A percentile compares a stretch with the other conserved stretches of the same genome.
Evolutionary conservation across 2,329 filamentous ascomycete genomes (phyloP).

Genomic region (Diaporthe aspalathi): DNA sequence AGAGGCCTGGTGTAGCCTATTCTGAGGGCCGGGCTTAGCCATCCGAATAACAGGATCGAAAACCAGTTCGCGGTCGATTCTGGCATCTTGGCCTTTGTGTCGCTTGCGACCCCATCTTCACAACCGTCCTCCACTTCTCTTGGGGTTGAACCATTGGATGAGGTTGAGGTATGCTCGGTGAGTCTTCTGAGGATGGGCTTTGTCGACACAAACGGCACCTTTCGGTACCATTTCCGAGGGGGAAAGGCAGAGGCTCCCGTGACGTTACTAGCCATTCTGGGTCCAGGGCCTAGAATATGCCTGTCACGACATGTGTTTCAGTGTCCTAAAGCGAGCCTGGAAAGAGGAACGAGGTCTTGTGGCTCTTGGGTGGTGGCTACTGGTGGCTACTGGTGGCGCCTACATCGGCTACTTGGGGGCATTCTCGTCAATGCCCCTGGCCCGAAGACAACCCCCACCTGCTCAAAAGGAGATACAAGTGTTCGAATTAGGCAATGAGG

Average conservation of each 20-base stretch:
- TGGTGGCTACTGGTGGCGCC: conserved; percentile 14
- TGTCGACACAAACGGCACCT: conserved; percentile 46
- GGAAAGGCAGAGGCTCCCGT: conserved; percentile 44
- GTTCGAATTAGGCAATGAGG: background rate
- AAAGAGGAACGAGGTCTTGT: conserved; percentile 27
- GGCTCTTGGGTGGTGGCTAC: conserved; percentile 7
- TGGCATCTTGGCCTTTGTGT: conserved; percentile 37
- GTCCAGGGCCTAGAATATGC: conserved; percentile 13
- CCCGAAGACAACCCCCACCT: background rate
- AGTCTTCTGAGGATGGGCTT: conserved; percentile 43
- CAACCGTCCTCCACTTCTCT: conserved; percentile 16
- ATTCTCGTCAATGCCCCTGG: conserved; percentile 9
- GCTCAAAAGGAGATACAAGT: conserved; percentile 13
- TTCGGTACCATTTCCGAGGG: conserved; percentile 48
- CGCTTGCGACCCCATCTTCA: conserved; percentile 3
- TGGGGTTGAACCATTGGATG: background rate
- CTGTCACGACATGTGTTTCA: conserved; percentile 25
- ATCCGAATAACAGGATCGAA: conserved; percentile 43
- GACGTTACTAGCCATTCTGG: conserved; percentile 43
- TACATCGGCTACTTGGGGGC: conserved; percentile 22
- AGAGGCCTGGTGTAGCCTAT: conserved; percentile 43
- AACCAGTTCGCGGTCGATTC: conserved; percentile 41
- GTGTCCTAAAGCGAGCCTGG: conserved; percentile 21
- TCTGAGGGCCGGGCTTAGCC: conserved; percentile 42
- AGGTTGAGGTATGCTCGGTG: conserved; percentile 31